phyloP scores from a whole-genome alignment of 2,329 filamentous ascomycete genomes.

The Sclerotinia nivalis region DNA sequence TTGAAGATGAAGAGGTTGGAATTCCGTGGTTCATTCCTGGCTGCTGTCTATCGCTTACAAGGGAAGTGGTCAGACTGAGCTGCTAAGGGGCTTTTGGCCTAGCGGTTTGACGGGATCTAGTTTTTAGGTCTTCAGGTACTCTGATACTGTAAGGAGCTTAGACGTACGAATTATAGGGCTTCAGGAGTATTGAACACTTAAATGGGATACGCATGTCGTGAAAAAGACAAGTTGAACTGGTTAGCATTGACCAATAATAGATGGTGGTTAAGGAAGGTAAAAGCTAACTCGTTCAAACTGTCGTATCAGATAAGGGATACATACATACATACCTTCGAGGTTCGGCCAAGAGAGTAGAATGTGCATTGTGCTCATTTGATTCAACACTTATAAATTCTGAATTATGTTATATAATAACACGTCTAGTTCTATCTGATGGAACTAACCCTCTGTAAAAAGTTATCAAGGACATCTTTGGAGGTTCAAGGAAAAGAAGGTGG shows the following conservation, averaged over 20 bases:
- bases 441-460: too few species aligned
- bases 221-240: neutral
- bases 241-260: neutral
- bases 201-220: neutral
- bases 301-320: neutral
- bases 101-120: neutral
- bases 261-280: neutral
- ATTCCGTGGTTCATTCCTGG: conserved; percentile 17
- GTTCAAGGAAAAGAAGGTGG: too few species aligned
- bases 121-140: neutral
- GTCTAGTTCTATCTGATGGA: too few species aligned
- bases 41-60: conserved; percentile 9
- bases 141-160: neutral
- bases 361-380: neutral
- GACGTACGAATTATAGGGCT: neutral
- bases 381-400: neutral
- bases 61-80: conserved; percentile 14
- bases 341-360: neutral
- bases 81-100: conserved; percentile 12
- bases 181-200: neutral
- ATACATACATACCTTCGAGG: too few species aligned
- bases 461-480: too few species aligned
- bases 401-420: neutral
- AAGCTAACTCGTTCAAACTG: neutral
- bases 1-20: conserved; percentile 18